Base-by-base conservation (phyloP, 345 rosid species). In the Ceriops tagal region DNA sequence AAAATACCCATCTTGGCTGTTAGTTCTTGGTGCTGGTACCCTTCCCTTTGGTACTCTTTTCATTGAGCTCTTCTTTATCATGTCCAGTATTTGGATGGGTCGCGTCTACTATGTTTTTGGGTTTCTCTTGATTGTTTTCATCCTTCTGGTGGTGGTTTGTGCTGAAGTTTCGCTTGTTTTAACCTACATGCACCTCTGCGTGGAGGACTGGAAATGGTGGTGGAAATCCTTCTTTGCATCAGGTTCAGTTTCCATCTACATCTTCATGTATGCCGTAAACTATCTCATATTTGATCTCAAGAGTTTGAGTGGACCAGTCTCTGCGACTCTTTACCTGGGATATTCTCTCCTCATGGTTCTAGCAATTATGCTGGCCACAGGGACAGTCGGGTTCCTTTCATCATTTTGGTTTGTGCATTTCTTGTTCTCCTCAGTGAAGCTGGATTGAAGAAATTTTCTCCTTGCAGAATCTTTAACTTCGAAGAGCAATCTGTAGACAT, bases 171-270 rank as follows among this genome's bases (percentile, higher is more conserved):
- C 92, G 39, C 73, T 88, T 8, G 92, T 88, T 35, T 75, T 88
- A 43, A 88, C 92, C 49, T 88, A 88, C 86, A 85, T 88, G 90
- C 92, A 88, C 71, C 84, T 87, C 11, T 88, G 92, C 20, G 90
- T 88, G 9, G 92, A 88, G 72, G 92, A 88, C 73, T 88, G 85
- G 80, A 84, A 79, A 65, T 88, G 92, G 92, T 88, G 92, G 92
- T 88, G 92, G 92, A 88, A 88, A 52, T 82, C 92, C 7, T 88
- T 88, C 81, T 85, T 85, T 74, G 92, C 92, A 10, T 88, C 92
- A 1, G 92, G 92, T 68, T 88, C 92, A 6, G 92, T 88, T 53
- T 88, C 92, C 9, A 76, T 85, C 62, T 88, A 88, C 82, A 82
- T 88, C 67, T 88, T 88, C 85, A 61, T 81, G 58, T 88, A 88